These are phyloP conservation scores for Diaporthe sp. DNA, from an alignment of 2,329 filamentous ascomycete genomes.

Conservation along the genomic window DNA sequence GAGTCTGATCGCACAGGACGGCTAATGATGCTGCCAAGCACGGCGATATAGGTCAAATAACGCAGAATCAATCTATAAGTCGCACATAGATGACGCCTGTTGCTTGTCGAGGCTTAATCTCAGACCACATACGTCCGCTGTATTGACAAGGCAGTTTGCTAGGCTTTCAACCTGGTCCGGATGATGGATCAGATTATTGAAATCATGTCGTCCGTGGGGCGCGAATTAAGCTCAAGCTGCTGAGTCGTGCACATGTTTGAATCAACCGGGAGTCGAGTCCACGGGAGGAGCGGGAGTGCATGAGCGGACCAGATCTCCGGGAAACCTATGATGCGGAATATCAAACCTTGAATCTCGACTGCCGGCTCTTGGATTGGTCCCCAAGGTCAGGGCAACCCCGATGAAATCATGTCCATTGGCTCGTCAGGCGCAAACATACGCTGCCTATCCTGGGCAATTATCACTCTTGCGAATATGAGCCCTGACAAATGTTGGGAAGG, in stretches of 20 bases:
- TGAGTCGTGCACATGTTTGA: constrained; percentile 19
- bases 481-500: background rate
- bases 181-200: background rate
- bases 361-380: background rate
- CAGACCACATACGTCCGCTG: background rate
- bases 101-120: background rate
- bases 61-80: constrained; percentile 2
- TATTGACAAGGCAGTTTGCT: background rate
- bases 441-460: background rate
- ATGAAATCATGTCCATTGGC: background rate
- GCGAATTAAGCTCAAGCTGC: constrained; percentile 7
- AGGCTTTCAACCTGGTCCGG: background rate
- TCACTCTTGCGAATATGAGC: background rate
- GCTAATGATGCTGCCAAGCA: constrained; percentile 23
- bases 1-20: background rate
- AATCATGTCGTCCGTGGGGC: background rate
- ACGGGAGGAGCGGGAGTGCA: background rate
- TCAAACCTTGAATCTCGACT: background rate
- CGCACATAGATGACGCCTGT: constrained; percentile 5
- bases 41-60: constrained; percentile 1
- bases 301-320: constrained; percentile 20
- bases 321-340: background rate
- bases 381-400: background rate
- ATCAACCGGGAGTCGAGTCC: background rate
- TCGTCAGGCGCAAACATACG: background rate